These are phyloP conservation scores for Leishmania arabica DNA, from an alignment of 208 protist species.

Conservation along the genomic window DNA sequence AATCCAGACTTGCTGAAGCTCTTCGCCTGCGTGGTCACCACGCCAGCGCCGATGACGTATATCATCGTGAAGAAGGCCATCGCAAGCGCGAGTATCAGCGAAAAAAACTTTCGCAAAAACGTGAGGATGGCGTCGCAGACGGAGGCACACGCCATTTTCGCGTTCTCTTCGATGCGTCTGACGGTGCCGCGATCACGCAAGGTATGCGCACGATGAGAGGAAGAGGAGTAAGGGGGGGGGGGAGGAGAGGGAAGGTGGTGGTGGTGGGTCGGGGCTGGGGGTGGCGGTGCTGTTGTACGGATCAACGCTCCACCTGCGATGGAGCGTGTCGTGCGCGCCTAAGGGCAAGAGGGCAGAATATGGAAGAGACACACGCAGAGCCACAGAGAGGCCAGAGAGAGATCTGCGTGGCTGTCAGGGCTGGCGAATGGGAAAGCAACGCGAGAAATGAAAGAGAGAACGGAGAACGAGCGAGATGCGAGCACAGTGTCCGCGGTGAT, in stretches of 20 bases:
- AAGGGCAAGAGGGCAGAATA: neutral
- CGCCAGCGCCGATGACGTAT: conserved; percentile 62
- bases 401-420: neutral
- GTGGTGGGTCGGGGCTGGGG: neutral
- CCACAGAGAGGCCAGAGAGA: neutral
- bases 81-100: conserved; percentile 67
- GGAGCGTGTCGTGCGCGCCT: neutral
- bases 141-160: conserved; percentile 32
- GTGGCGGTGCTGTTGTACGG: neutral
- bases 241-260: neutral
- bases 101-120: conserved; percentile 82
- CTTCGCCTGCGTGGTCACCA: conserved; percentile 49
- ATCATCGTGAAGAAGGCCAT: conserved; percentile 65
- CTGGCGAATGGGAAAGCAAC: neutral
- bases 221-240: neutral
- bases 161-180: neutral
- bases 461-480: neutral
- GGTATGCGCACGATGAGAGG: neutral
- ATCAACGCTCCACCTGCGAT: neutral
- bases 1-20: conserved; percentile 65
- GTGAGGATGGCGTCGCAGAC: conserved; percentile 39
- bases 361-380: neutral
- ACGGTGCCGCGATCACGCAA: neutral
- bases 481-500: neutral
- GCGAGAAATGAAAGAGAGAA: neutral